These are phyloP conservation scores for Cydonia oblonga DNA, from an alignment of 331 rosid species.

Conservation along the genomic window DNA sequence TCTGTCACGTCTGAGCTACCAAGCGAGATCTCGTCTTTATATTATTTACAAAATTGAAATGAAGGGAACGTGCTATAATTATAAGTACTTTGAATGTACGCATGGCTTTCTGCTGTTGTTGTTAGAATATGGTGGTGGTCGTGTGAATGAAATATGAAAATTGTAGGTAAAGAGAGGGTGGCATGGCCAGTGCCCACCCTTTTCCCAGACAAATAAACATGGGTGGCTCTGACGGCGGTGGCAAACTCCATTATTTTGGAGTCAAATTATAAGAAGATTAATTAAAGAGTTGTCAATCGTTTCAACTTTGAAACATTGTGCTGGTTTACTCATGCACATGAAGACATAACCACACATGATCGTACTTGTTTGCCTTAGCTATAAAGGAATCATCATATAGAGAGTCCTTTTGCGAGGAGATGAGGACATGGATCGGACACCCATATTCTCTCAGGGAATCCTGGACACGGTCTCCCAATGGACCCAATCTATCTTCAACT, in stretches of 20 bases:
- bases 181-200: slow-evolving; percentile 21
- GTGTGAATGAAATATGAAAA: not conserved
- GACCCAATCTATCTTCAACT: too few species aligned
- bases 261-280: not conserved
- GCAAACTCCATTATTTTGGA: slow-evolving; percentile 9
- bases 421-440: not conserved
- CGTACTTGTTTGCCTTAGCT: not conserved
- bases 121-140: not conserved
- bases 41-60: too few species aligned
- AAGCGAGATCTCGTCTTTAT: too few species aligned
- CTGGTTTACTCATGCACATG: slow-evolving; percentile 12
- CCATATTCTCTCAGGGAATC: not conserved
- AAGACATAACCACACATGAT: slow-evolving; percentile 2
- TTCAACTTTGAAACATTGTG: slow-evolving; percentile 19
- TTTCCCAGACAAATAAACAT: slow-evolving; percentile 37
- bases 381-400: too few species aligned
- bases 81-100: not conserved
- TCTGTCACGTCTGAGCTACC: too few species aligned
- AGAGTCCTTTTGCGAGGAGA: too few species aligned
- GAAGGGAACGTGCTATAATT: not conserved
- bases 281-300: not conserved
- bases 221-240: slow-evolving; percentile 17
- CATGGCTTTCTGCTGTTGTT: too few species aligned
- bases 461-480: too few species aligned
- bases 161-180: slow-evolving; percentile 24